Evolutionary conservation across 441 rosid genomes (phyloP).

Genomic region (Jatropha multifida): DNA sequence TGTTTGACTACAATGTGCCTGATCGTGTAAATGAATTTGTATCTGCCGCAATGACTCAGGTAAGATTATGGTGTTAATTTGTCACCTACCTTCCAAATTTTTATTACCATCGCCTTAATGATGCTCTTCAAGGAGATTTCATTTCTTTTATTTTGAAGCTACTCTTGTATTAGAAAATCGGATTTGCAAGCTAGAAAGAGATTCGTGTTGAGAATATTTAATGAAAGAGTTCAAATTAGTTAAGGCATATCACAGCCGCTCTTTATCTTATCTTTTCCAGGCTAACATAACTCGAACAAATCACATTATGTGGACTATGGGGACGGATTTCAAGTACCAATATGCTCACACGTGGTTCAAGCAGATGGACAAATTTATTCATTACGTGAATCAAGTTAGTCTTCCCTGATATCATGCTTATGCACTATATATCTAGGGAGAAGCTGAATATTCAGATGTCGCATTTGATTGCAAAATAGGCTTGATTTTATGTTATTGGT

Average conservation of each 20-base stretch:
- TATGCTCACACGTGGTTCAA: conserved; percentile 66
- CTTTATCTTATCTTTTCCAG: conserved; percentile 33
- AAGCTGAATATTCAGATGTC: not conserved
- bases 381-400: conserved; percentile 68
- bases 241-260: not conserved
- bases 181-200: conserved; percentile 1
- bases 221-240: conserved; percentile 1
- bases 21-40: conserved; percentile 78
- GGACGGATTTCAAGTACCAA: conserved; percentile 74
- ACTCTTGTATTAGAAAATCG: not conserved
- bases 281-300: conserved; percentile 72
- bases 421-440: conserved; percentile 6
- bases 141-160: not conserved
- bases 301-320: conserved; percentile 88
- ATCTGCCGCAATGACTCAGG: conserved; percentile 84
- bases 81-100: not conserved
- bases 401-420: not conserved
- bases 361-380: conserved; percentile 77
- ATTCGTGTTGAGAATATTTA: not conserved
- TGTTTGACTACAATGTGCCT: conserved; percentile 91
- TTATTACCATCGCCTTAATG: not conserved
- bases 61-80: conserved; percentile 28
- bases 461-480: conserved; percentile 7
- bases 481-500: too few species aligned
- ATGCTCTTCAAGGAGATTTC: not conserved